These are phyloP conservation scores for Allium sativum DNA, from an alignment of 106 monocot species.

Conservation along the genomic window DNA sequence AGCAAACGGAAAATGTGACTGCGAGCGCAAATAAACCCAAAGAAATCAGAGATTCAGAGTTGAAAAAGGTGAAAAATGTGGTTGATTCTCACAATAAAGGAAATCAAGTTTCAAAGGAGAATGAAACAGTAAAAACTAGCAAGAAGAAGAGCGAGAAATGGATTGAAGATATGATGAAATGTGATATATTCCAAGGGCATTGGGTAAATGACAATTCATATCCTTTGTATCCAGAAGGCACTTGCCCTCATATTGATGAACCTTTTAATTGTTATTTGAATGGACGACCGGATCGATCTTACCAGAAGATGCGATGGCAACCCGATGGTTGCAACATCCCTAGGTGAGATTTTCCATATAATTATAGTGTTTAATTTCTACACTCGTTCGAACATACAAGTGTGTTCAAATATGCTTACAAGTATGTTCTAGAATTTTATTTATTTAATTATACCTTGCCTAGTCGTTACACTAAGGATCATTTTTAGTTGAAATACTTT, in stretches of 20 bases:
- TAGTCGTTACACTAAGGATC: too few relatives aligned
- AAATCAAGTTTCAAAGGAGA: background rate
- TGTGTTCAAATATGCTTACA: too few relatives aligned
- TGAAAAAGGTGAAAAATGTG: background rate
- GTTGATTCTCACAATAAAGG: background rate
- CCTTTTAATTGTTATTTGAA: slow-evolving; percentile 63
- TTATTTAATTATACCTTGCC: too few relatives aligned
- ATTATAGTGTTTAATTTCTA: too few relatives aligned
- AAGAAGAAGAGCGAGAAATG: slow-evolving; percentile 14
- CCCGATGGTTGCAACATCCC: slow-evolving; percentile 62
- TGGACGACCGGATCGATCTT: slow-evolving; percentile 46
- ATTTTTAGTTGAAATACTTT: too few relatives aligned
- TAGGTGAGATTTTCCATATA: slow-evolving; percentile 22
- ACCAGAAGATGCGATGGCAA: slow-evolving; percentile 76
- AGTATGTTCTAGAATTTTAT: too few relatives aligned
- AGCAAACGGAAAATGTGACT: background rate
- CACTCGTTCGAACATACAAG: too few relatives aligned
- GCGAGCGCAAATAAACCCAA: background rate
- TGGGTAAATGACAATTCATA: slow-evolving; percentile 70
- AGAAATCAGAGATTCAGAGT: background rate
- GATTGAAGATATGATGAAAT: slow-evolving; percentile 32
- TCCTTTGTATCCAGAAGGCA: slow-evolving; percentile 58
- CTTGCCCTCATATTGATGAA: slow-evolving; percentile 73
- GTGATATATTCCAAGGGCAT: slow-evolving; percentile 63
- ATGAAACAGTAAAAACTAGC: background rate